A percentile compares a stretch with the other conserved stretches of the same genome.
Evolutionary conservation across 495 filamentous ascomycete genomes (phyloP).

Genomic region (Xylaria cubensis): DNA sequence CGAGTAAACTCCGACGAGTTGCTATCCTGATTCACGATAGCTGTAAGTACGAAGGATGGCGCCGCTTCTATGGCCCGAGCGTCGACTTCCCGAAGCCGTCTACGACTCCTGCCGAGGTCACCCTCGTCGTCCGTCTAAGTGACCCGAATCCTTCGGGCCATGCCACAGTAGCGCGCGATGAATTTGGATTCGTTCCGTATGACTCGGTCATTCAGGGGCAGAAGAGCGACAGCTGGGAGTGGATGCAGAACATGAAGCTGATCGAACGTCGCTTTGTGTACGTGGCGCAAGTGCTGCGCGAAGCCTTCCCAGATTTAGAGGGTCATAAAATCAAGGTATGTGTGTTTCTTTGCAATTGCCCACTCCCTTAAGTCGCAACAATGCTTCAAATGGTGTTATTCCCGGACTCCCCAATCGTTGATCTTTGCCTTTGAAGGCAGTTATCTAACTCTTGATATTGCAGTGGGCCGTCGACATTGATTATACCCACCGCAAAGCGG

Average conservation of each 20-base stretch:
- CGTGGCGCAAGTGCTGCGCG: slow-evolving; percentile 18
- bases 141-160: neutral
- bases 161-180: slow-evolving; percentile 12
- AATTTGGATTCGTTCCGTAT: slow-evolving; percentile 24
- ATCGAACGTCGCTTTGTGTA: slow-evolving; percentile 26
- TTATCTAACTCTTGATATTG: slow-evolving; percentile 19
- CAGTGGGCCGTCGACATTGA: slow-evolving; percentile 28
- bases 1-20: slow-evolving; percentile 19
- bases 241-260: slow-evolving; percentile 29
- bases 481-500: slow-evolving; percentile 25
- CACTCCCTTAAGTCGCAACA: neutral
- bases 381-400: neutral
- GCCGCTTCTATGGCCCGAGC: slow-evolving; percentile 22
- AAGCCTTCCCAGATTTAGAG: slow-evolving; percentile 27
- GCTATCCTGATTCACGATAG: slow-evolving; percentile 25
- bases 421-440: slow-evolving; percentile 23
- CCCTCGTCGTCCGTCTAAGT: slow-evolving; percentile 14
- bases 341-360: neutral
- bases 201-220: slow-evolving; percentile 13
- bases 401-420: neutral
- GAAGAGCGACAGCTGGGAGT: slow-evolving; percentile 23
- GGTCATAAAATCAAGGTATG: slow-evolving; percentile 20
- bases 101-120: slow-evolving; percentile 20
- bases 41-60: slow-evolving; percentile 20
- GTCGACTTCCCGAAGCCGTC: slow-evolving; percentile 24